These are phyloP conservation scores for Populus davidiana DNA, from an alignment of 345 rosid species.

Conservation along the genomic window DNA sequence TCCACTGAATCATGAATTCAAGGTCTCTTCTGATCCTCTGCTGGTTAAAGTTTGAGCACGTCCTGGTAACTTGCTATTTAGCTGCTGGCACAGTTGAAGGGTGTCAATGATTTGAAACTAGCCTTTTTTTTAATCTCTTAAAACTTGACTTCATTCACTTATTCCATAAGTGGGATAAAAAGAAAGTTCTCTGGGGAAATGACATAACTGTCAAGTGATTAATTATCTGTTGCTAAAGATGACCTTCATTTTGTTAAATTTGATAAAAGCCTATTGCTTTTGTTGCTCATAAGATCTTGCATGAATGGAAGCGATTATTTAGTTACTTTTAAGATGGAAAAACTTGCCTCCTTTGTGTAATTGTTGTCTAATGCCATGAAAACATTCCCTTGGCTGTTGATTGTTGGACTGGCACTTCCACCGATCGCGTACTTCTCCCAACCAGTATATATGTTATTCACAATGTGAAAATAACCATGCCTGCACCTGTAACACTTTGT, in stretches of 20 bases:
- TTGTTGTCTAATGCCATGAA: conserved; percentile 13
- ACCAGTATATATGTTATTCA: conserved; percentile 17
- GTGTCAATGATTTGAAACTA: not conserved
- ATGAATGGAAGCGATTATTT: not conserved
- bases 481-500: conserved; percentile 14
- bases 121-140: not conserved
- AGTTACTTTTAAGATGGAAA: not conserved
- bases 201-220: not conserved
- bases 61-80: not conserved
- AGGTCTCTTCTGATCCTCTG: not conserved
- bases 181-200: not conserved
- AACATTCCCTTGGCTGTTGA: conserved; percentile 21
- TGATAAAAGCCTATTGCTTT: not conserved
- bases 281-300: not conserved
- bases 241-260: too few species aligned
- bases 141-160: not conserved
- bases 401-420: conserved; percentile 21
- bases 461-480: conserved; percentile 23
- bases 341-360: conserved; percentile 8
- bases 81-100: not conserved
- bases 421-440: conserved; percentile 19
- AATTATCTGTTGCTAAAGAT: not conserved
- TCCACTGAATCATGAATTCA: not conserved
- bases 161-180: not conserved
- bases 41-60: not conserved